Evolutionary conservation across 768 basidiomycete species (phyloP).

Genomic region (Naganishia friedmannii): DNA sequence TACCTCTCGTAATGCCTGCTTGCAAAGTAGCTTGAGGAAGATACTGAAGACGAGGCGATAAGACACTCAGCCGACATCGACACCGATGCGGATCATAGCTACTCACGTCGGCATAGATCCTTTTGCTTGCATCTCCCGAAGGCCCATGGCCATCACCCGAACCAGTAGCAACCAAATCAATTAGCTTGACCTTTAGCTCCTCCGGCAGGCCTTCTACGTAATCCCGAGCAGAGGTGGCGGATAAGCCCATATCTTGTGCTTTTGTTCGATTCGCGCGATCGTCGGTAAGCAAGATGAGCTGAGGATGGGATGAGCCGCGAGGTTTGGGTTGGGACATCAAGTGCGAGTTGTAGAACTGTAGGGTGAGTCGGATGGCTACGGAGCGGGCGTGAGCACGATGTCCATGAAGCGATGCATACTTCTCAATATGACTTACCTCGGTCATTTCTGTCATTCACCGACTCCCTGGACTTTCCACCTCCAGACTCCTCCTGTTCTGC

Average conservation of each 20-base stretch:
- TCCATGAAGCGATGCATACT: too few relatives aligned
- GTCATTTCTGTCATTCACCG: conserved; percentile 86
- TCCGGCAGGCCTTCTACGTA: conserved; percentile 73
- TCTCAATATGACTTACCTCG: conserved; percentile 60
- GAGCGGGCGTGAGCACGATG: background rate
- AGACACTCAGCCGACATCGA: background rate
- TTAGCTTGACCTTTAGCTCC: conserved; percentile 58
- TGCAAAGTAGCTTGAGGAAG: conserved; percentile 66
- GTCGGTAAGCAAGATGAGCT: conserved; percentile 79
- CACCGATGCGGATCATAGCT: background rate
- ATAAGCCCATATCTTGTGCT: conserved; percentile 62
- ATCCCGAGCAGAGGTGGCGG: conserved; percentile 59
- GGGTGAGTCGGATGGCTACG: conserved; percentile 75
- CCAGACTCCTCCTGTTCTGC: conserved; percentile 24
- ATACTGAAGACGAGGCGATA: conserved; percentile 60
- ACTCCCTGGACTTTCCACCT: conserved; percentile 51
- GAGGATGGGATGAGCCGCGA: conserved; percentile 54
- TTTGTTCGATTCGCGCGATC: conserved; percentile 78
- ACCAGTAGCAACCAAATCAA: conserved; percentile 70
- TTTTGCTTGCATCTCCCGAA: conserved; percentile 34
- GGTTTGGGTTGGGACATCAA: conserved; percentile 49
- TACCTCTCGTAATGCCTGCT: conserved; percentile 79
- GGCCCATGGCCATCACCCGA: conserved; percentile 60
- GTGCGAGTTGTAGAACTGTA: conserved; percentile 81
- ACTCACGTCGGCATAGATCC: conserved; percentile 67